Evolutionary conservation across 768 basidiomycete species (phyloP).

Genomic region (Lentinula sp.): DNA sequence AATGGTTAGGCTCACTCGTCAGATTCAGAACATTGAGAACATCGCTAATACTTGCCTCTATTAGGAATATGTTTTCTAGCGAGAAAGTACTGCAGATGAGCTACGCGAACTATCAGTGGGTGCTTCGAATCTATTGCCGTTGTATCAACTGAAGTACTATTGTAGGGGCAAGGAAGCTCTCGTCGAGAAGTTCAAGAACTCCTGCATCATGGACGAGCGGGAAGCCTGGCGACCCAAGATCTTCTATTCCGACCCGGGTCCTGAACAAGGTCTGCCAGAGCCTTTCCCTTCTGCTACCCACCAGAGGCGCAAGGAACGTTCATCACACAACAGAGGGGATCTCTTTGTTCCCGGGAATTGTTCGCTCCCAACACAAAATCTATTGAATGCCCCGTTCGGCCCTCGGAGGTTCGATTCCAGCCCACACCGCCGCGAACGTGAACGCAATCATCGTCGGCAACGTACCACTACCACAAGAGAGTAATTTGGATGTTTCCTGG

Average conservation of each 20-base stretch:
- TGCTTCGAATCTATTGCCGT: slow-evolving; percentile 11
- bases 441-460: neutral
- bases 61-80: slow-evolving; percentile 87
- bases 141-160: neutral
- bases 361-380: slow-evolving; percentile 9
- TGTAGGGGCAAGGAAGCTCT: slow-evolving; percentile 79
- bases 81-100: slow-evolving; percentile 90
- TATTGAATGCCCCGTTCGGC: slow-evolving; percentile 2
- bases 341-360: slow-evolving; percentile 49
- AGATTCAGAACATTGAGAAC: neutral
- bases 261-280: slow-evolving; percentile 67
- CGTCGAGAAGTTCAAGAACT: slow-evolving; percentile 90
- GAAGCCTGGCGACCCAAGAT: slow-evolving; percentile 83
- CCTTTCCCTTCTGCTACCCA: slow-evolving; percentile 83
- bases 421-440: neutral
- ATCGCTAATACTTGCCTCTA: neutral
- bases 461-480: neutral
- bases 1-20: slow-evolving; percentile 53
- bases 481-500: neutral
- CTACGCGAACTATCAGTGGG: slow-evolving; percentile 89
- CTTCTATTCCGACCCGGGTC: slow-evolving; percentile 68
- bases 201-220: slow-evolving; percentile 83
- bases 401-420: neutral
- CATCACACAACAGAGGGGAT: slow-evolving; percentile 69
- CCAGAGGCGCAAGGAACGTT: slow-evolving; percentile 76